These are phyloP conservation scores for Aureobasidium sp. DNA, from an alignment of 2,329 filamentous ascomycete genomes.

Conservation along the genomic window DNA sequence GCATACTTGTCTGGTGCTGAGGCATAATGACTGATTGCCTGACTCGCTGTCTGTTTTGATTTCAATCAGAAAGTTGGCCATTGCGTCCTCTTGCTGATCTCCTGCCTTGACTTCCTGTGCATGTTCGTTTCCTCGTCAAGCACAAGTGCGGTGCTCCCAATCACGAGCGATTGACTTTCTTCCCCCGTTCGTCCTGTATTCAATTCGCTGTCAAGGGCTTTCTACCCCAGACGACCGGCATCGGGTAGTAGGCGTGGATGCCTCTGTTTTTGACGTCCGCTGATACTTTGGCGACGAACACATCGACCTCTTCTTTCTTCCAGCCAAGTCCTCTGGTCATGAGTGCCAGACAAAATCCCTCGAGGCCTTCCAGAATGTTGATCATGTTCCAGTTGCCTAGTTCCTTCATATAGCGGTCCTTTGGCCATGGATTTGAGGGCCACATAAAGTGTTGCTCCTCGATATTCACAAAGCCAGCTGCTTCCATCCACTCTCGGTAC, in stretches of 20 bases:
- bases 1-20: background rate
- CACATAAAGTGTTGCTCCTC: slow-evolving; percentile 33
- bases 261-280: slow-evolving; percentile 27
- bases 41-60: slow-evolving; percentile 1
- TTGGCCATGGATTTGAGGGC: slow-evolving; percentile 39
- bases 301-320: slow-evolving; percentile 37
- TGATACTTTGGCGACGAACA: slow-evolving; percentile 31
- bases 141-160: background rate
- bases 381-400: slow-evolving; percentile 39
- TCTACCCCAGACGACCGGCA: slow-evolving; percentile 29
- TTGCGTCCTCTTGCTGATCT: background rate
- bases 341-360: slow-evolving; percentile 36
- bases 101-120: background rate
- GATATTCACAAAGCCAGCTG: slow-evolving; percentile 38
- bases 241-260: slow-evolving; percentile 32
- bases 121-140: background rate
- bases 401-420: slow-evolving; percentile 42
- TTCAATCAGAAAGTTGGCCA: background rate
- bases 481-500: slow-evolving; percentile 32
- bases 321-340: slow-evolving; percentile 35
- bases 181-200: background rate
- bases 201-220: slow-evolving; percentile 21
- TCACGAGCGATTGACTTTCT: background rate
- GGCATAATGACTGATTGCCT: slow-evolving; percentile 1
- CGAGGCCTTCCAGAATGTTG: slow-evolving; percentile 35